Evolutionary conservation across 2,329 filamentous ascomycete genomes (phyloP).

Genomic region (Aspergillus fijiensis): DNA sequence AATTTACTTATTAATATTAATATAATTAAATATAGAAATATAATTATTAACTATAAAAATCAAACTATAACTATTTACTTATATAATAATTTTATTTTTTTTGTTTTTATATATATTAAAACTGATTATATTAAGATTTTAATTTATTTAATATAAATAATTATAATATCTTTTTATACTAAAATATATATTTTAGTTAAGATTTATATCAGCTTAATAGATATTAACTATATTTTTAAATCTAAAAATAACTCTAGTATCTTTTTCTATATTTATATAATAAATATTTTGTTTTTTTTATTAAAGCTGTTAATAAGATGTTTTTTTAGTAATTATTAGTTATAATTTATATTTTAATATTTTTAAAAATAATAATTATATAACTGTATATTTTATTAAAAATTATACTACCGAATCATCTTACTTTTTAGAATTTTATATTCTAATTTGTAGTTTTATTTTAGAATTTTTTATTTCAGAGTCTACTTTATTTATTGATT

Average conservation of each 20-base stretch:
- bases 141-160: not conserved
- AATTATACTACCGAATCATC: no score
- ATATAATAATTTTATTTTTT: not conserved
- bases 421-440: no score
- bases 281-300: no score
- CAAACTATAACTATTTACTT: not conserved
- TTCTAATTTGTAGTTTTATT: no score
- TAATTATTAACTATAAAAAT: not conserved
- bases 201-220: not conserved
- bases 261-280: no score
- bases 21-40: not conserved
- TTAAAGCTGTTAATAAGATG: no score
- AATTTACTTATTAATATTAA: not conserved
- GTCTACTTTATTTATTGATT: no score
- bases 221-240: not conserved
- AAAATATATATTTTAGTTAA: not conserved
- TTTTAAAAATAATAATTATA: not conserved
- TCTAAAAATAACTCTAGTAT: no score
- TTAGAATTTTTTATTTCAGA: no score
- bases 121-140: not conserved
- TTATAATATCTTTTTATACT: not conserved
- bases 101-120: not conserved
- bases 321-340: no score
- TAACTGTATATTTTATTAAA: not conserved
- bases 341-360: no score